phyloP scores from a whole-genome alignment of 1,139 yeast genomes.

The Candida sanyaensis region DNA sequence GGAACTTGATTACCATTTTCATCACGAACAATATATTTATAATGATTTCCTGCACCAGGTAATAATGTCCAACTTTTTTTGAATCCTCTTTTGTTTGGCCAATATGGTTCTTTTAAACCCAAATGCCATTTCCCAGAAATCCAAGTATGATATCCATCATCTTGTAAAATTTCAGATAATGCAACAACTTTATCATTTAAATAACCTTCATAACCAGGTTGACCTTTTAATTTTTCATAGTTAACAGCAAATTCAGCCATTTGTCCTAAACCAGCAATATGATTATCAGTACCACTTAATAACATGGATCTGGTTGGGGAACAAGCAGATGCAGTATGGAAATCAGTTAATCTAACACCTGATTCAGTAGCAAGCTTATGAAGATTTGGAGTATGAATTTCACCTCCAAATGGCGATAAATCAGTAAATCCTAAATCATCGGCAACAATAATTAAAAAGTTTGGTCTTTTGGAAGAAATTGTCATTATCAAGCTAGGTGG shows the following conservation, averaged over 20 bases:
- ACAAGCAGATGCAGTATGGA: constrained; percentile 67
- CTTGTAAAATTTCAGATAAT: constrained; percentile 52
- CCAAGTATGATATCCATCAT: constrained; percentile 47
- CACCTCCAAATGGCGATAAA: constrained; percentile 58
- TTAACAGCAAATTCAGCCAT: constrained; percentile 51
- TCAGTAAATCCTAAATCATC: constrained; percentile 67
- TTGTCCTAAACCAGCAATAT: constrained; percentile 62
- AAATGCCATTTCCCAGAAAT: constrained; percentile 63
- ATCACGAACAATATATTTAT: constrained; percentile 45
- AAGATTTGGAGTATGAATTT: constrained; percentile 57
- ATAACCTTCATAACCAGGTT: constrained; percentile 61
- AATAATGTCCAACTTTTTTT: constrained; percentile 50
- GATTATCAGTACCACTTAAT: constrained; percentile 61
- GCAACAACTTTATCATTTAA: constrained; percentile 55
- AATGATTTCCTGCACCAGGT: constrained; percentile 64
- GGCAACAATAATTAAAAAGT: constrained; percentile 58
- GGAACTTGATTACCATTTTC: constrained; percentile 22
- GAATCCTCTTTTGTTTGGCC: constrained; percentile 56
- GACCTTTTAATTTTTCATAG: constrained; percentile 37
- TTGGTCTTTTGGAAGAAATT: constrained; percentile 26
- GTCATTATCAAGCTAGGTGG: constrained; percentile 3
- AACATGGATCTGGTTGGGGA: constrained; percentile 67
- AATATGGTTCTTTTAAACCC: constrained; percentile 48
- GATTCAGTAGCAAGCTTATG: constrained; percentile 36
- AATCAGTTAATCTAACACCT: constrained; percentile 55